These are phyloP conservation scores for Bipolaris bicolor DNA, from an alignment of 2,329 filamentous ascomycete species.

Conservation along the genomic window DNA sequence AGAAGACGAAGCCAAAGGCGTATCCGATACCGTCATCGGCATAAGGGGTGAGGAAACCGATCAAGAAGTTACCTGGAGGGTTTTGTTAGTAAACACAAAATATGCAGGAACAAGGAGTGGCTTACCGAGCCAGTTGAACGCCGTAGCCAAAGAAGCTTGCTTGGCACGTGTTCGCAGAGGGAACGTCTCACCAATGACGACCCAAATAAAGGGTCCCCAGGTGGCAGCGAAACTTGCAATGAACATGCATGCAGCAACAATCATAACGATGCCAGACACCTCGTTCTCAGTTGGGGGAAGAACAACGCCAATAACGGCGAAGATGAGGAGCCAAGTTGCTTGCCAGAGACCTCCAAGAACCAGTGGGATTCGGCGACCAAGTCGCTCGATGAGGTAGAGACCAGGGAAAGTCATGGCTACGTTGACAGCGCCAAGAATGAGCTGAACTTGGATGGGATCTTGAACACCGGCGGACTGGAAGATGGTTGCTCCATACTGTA, in stretches of 20 bases:
- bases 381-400: slow-evolving; percentile 71
- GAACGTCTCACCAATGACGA: slow-evolving; percentile 49
- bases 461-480: slow-evolving; percentile 70
- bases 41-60: slow-evolving; percentile 45
- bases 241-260: slow-evolving; percentile 75
- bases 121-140: slow-evolving; percentile 42
- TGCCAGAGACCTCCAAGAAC: slow-evolving; percentile 72
- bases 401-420: slow-evolving; percentile 70
- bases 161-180: slow-evolving; percentile 44
- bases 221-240: slow-evolving; percentile 74
- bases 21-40: slow-evolving; percentile 44
- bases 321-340: slow-evolving; percentile 68
- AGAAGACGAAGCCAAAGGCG: slow-evolving; percentile 46
- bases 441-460: slow-evolving; percentile 61
- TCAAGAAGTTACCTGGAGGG: slow-evolving; percentile 45
- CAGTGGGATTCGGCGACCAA: slow-evolving; percentile 71
- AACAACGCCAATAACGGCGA: slow-evolving; percentile 54
- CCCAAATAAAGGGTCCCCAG: slow-evolving; percentile 65
- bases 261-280: slow-evolving; percentile 69
- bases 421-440: slow-evolving; percentile 64
- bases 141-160: slow-evolving; percentile 43
- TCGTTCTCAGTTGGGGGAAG: slow-evolving; percentile 40
- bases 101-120: background rate
- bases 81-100: slow-evolving; percentile 25
- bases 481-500: slow-evolving; percentile 66